Base-by-base conservation (phyloP, 768 basidiomycete genomes). In the Leucosporidium yakuticum region DNA sequence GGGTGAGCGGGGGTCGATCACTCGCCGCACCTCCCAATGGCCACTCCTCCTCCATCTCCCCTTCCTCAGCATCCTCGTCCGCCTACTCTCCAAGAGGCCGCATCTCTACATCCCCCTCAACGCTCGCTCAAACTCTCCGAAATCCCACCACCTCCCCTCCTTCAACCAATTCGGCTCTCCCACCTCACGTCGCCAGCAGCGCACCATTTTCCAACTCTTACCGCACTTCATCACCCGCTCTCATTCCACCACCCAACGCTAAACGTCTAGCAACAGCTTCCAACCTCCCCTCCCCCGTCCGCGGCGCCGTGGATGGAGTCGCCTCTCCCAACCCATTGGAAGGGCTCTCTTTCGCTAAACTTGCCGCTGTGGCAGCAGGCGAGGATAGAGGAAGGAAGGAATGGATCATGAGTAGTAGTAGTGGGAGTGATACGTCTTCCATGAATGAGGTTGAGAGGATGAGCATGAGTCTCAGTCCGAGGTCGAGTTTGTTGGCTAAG, bases 261-360 rank as follows among this genome's bases (percentile, higher is more conserved):
- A 23, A 23, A 11, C n/a, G 36, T 12, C n/a, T 23, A 23, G 39
- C 29, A 4, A 39, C 58, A 1, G 58, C 58, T 21, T 59, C 58
- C 11, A 39, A 59, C 58, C 58, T 59, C 58, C 58, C 58, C n/a
- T 59, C 58, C 4, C 58, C 58, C 58, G 58, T 59, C 39, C 20
- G 58, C 0, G 36, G 55, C 11, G 39, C 39, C 3, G 39, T 44
- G 14, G 39, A 44, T 15, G 39, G 39, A 8, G 39, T 44, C 8
- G 39, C 39, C 39, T 44, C 39, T 15, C 39, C 39, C 39, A 44
- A 44, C 39, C 39, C 39, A 12, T 15, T 44, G 8, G 39, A 44
- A 44, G 39, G 39, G 39, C 39, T 44, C 8, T 44, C 39, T 8
- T 44, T 44, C 39, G 39, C 39, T 15, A 44, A 44, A 15, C 6